A percentile compares a stretch with the other conserved stretches of the same genome.
Evolutionary conservation across 768 basidiomycete species (phyloP).

Genomic region (Suillus tomentosus): DNA sequence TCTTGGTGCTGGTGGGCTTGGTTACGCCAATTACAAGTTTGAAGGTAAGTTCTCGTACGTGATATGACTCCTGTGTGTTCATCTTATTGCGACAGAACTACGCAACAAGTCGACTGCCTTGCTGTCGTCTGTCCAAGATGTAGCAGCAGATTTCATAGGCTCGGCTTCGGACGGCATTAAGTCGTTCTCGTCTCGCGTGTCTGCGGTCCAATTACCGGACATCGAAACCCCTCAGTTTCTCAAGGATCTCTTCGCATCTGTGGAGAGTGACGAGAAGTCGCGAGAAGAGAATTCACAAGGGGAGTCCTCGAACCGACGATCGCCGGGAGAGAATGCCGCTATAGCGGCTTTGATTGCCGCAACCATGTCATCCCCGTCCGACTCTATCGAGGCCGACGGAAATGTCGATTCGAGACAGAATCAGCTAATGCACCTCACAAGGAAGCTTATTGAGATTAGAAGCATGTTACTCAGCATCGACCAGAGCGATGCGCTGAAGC

Average conservation of each 20-base stretch:
- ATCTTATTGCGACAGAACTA: conserved; percentile 53
- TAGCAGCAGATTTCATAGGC: conserved; percentile 69
- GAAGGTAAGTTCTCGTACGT: conserved; percentile 62
- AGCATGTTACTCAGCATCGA: conserved; percentile 95
- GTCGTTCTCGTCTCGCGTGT: conserved; percentile 56
- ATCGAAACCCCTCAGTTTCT: conserved; percentile 67
- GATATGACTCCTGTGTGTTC: background rate
- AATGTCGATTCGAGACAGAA: conserved; percentile 61
- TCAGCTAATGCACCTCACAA: conserved; percentile 90
- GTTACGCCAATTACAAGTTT: conserved; percentile 96
- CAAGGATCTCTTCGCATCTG: conserved; percentile 56
- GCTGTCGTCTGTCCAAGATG: conserved; percentile 65
- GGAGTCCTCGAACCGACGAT: conserved; percentile 40
- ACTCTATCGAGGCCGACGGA: conserved; percentile 39
- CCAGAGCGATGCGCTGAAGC: conserved; percentile 89
- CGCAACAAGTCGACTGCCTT: conserved; percentile 67
- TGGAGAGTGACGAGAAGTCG: conserved; percentile 33
- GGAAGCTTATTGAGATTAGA: conserved; percentile 94
- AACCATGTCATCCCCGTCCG: conserved; percentile 75
- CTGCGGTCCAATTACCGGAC: conserved; percentile 59
- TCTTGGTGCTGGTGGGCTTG: conserved; percentile 86
- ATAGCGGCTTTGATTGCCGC: conserved; percentile 79
- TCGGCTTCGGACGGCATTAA: conserved; percentile 72
- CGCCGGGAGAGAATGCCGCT: conserved; percentile 56
- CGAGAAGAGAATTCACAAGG: conserved; percentile 35